Base-by-base conservation (phyloP, 1,284 basidiomycete species). In the Trametes pubescens region DNA sequence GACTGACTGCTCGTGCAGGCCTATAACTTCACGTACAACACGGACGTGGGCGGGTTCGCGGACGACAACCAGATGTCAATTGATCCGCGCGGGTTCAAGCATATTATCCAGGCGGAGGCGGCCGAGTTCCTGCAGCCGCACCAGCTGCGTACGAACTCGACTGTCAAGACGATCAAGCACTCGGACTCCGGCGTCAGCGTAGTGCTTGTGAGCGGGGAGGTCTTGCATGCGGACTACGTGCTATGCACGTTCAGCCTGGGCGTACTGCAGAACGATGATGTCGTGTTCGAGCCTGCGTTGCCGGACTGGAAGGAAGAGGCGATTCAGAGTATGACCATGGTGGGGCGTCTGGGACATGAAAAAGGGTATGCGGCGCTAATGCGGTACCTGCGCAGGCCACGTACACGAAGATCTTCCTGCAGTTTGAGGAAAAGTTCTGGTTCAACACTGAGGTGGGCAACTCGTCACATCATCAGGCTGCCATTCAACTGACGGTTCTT, bases 401-500 rank as follows among this genome's bases (percentile, higher is more conserved):
- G 3, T 91, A 89, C 67, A 90, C 89, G 2, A 91, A 91, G 76
- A 88, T 92, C 47, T 91, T 91, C 74, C 70, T 91, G 38, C 81
- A 87, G 66, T 92, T 91, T 70, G 79, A 84, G 0, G 72, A 82
- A 57, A 87, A 87, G 46, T 91, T 91, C 75, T 91, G 90, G 90
- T 89, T 89, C 62, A 81, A 86, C 51, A 87, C 86, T 0, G 81
- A 91, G 82, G 88, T 69, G n/a, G n/a, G n/a, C n/a, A n/a, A n/a
- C n/a, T 9, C 6, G 24, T 11, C 11, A 4, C 2, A 18, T 3
- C 9, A 26, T 38, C 8, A 3, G 4, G 8, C 26, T 11, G 14
- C 4, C 38, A 9, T n/a, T 1, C 5, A 5, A 11, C 47, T 51
- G 13, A 56, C 38, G 4, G 1, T n/a, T 11, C 18, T 9, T 21